Conservation (phyloP, 2,329 filamentous ascomycete species). For the Beauveria rudraprayagi region DNA sequence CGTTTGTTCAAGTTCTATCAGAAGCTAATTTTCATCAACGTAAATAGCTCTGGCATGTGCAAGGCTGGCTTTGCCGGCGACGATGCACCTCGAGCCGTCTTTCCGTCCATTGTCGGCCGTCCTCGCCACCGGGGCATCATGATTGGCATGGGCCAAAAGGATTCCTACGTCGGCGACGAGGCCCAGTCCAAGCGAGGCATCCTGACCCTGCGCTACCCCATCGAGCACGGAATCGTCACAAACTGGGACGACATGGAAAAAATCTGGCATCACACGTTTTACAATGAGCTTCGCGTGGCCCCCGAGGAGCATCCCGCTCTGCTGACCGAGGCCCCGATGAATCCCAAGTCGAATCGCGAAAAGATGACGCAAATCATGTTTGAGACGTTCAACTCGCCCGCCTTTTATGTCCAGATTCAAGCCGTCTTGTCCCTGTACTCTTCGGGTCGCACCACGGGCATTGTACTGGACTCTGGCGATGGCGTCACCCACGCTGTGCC, state of each 20-base stretch:
- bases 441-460: slow-evolving; percentile 99
- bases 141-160: slow-evolving; percentile 99
- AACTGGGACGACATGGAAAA: slow-evolving; percentile 99
- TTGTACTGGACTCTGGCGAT: slow-evolving; percentile 99
- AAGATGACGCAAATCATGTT: slow-evolving; percentile 99
- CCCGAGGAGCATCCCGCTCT: slow-evolving; percentile 99
- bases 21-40: not conserved
- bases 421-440: slow-evolving; percentile 98
- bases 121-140: slow-evolving; percentile 98
- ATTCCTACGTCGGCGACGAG: slow-evolving; percentile 99
- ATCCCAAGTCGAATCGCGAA: slow-evolving; percentile 99
- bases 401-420: slow-evolving; percentile 99
- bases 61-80: slow-evolving; percentile 99
- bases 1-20: no score
- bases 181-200: slow-evolving; percentile 99
- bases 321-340: slow-evolving; percentile 98
- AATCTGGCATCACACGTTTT: slow-evolving; percentile 99
- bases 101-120: slow-evolving; percentile 97
- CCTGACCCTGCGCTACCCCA: slow-evolving; percentile 97
- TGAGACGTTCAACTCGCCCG: slow-evolving; percentile 99
- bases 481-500: slow-evolving; percentile 99
- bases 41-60: slow-evolving; percentile 95
- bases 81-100: slow-evolving; percentile 98
- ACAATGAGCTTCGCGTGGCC: slow-evolving; percentile 99
- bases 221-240: slow-evolving; percentile 99